phyloP scores from a whole-genome alignment of 441 rosid genomes.

The Mallotus japonicus region DNA sequence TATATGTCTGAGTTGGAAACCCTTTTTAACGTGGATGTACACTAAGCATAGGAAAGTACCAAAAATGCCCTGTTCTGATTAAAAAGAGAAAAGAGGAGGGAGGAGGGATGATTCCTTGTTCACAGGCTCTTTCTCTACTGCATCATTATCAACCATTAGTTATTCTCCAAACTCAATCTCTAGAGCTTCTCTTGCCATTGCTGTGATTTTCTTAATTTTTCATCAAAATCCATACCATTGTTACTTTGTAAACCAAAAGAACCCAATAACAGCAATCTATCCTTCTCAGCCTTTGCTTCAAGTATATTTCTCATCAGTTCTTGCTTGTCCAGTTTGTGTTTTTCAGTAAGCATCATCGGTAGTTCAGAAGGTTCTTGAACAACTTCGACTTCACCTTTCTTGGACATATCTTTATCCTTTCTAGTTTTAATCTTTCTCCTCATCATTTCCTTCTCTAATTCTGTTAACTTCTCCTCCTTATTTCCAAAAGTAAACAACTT shows the following conservation, averaged over 20 bases:
- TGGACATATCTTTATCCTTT: slow-evolving; percentile 48
- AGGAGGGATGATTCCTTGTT: slow-evolving; percentile 21
- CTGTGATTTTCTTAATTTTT: slow-evolving; percentile 50
- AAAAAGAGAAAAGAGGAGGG: no score
- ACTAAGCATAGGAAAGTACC: no score
- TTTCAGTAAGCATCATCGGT: slow-evolving; percentile 33
- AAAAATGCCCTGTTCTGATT: no score
- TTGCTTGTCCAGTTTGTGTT: slow-evolving; percentile 63
- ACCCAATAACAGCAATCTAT: slow-evolving; percentile 34
- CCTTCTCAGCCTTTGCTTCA: slow-evolving; percentile 40
- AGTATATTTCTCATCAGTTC: slow-evolving; percentile 49
- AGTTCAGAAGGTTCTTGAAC: slow-evolving; percentile 35
- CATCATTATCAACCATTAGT: slow-evolving; percentile 26
- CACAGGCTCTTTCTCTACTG: slow-evolving; percentile 32
- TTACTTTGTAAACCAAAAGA: slow-evolving; percentile 33
- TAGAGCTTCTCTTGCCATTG: slow-evolving; percentile 52
- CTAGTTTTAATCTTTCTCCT: slow-evolving; percentile 72
- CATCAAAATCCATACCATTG: slow-evolving; percentile 35
- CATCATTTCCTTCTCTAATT: slow-evolving; percentile 83
- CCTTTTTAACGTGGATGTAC: no score
- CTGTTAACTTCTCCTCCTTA: slow-evolving; percentile 43
- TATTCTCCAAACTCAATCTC: slow-evolving; percentile 44
- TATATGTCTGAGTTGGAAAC: no score
- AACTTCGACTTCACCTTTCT: slow-evolving; percentile 55
- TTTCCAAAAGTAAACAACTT: slow-evolving; percentile 37